These are phyloP conservation scores for Naegleria gruberi DNA, from an alignment of 208 protist species.

Conservation along the genomic window DNA sequence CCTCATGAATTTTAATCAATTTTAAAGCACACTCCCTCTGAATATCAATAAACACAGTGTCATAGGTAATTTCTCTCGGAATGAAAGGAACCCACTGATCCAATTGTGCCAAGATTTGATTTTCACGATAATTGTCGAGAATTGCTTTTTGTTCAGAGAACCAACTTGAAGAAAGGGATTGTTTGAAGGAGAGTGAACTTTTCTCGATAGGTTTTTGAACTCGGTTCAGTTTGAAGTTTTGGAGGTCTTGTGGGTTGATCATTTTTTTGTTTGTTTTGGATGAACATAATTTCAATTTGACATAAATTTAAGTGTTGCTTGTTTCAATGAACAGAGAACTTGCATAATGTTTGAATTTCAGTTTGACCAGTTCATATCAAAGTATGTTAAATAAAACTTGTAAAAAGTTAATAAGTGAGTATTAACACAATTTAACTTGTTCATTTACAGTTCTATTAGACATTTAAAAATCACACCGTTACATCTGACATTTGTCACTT, in stretches of 20 bases:
- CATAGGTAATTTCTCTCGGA: background rate
- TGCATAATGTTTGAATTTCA: no score
- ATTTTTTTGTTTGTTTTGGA: background rate
- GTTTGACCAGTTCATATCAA: no score
- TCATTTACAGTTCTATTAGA: no score
- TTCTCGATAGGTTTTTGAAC: background rate
- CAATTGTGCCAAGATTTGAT: background rate
- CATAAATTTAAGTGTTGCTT: no score
- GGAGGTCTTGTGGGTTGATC: background rate
- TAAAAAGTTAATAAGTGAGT: no score
- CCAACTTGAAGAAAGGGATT: background rate
- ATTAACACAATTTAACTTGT: no score
- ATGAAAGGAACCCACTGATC: background rate
- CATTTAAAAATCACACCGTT: no score
- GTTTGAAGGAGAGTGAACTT: background rate
- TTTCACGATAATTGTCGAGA: background rate
- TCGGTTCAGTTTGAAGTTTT: background rate
- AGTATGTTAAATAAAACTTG: no score
- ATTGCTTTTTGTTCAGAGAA: background rate
- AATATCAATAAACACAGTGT: background rate
- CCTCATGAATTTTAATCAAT: background rate
- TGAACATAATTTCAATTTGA: no score
- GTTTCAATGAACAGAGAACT: no score
- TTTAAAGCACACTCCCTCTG: background rate
- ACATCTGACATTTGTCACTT: no score